Evolutionary conservation across 1,284 basidiomycete species (phyloP), one percentile per base, ranked within the genome.

Genomic region (Tetrapyrgos nigripes): DNA sequence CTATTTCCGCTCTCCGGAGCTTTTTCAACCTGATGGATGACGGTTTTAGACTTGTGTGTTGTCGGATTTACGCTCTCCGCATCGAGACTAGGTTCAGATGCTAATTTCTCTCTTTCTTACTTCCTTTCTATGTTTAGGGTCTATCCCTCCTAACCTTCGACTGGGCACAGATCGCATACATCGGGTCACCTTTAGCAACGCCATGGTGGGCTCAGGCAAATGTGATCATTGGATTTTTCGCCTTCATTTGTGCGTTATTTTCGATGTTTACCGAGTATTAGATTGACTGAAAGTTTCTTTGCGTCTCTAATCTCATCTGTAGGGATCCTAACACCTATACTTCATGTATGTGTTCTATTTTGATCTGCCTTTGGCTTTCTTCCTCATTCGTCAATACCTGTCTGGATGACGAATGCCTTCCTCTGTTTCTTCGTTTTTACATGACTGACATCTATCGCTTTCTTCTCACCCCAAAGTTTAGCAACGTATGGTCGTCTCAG

Each of bases 141-240:
- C 76, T 78, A 59, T 77, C 75, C 1, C 33, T 87, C 28, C 62
- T 89, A 27, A 76, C 76, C 13, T 76, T 76, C 48, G 86, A 88
- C 66, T 89, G 87, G 87, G 74, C 77, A 55, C 84, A 88, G 65
- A 76, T 77, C 46, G 70, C 74, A 84, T 89, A 63, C 71, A 77
- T 81, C 43, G 82, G 82, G 10, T 82, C 80, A 62, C 85, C 84
- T 61, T 73, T 83, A 17, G 77, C 79, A 13, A 82, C 83, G 4
- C 84, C 84, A 3, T 86, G 75, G 86, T 88, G 87, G 86, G 83
- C 86, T 2, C 84, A 86, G 65, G 89, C 87, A 44, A 96, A 97
- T 73, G 80, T 94, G 47, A 84, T 88, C 35, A 77, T 77, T 13
- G 93, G 92, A 1, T 96, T 95, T 69, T 68, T 93, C 13, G 67